Evolutionary conservation across 2,329 filamentous ascomycete species (phyloP).

Genomic region (Xylariaceae sp.): DNA sequence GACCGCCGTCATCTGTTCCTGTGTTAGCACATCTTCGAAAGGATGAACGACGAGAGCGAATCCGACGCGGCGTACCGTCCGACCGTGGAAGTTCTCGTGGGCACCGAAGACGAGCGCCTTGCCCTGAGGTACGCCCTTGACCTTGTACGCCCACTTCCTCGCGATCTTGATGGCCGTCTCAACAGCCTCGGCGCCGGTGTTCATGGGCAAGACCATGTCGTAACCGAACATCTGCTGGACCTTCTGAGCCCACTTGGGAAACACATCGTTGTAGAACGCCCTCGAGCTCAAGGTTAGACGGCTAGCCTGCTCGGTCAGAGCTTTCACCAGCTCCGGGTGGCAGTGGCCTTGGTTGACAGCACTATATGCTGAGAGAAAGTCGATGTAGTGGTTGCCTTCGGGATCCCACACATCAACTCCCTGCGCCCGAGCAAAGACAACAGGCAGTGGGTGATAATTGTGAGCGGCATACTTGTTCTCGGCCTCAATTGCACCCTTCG

Average conservation of each 20-base stretch:
- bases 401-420: constrained; percentile 95
- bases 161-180: constrained; percentile 96
- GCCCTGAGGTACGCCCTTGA: constrained; percentile 80
- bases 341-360: constrained; percentile 98
- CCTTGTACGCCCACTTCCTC: constrained; percentile 96
- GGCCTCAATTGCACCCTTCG: constrained; percentile 68
- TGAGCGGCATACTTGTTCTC: constrained; percentile 88
- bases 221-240: constrained; percentile 85
- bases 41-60: too few species aligned
- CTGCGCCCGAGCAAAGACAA: constrained; percentile 82
- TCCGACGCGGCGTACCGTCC: constrained; percentile 58
- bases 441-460: constrained; percentile 96
- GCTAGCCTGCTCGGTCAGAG: constrained; percentile 81
- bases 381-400: constrained; percentile 89
- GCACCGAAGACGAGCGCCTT: constrained; percentile 82
- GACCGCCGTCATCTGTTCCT: constrained; percentile 75
- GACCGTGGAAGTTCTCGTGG: constrained; percentile 90
- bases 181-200: constrained; percentile 92
- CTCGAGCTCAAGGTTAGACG: constrained; percentile 87
- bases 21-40: too few species aligned
- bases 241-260: constrained; percentile 91
- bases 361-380: constrained; percentile 96
- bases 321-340: constrained; percentile 91
- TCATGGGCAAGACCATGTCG: constrained; percentile 98
- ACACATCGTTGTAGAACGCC: constrained; percentile 98